A percentile compares a stretch with the other conserved stretches of the same genome.
These are phyloP conservation scores for Waltiozyma sp. DNA, from an alignment of 1,139 yeast genomes.

Conservation along the genomic window DNA sequence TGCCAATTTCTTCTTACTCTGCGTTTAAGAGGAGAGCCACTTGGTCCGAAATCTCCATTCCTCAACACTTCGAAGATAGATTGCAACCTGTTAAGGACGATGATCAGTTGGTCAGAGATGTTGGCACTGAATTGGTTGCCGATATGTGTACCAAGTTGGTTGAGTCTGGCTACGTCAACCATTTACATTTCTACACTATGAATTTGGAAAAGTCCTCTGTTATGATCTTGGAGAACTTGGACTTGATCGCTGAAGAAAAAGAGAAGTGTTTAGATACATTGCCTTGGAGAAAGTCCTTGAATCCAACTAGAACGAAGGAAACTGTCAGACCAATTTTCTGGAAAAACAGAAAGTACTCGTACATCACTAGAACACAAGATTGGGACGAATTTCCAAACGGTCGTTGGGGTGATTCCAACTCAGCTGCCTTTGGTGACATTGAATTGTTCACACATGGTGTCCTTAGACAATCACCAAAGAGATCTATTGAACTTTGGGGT, in stretches of 20 bases:
- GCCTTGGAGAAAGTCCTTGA: slow-evolving; percentile 88
- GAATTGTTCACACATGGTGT: slow-evolving; percentile 70
- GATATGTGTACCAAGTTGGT: slow-evolving; percentile 73
- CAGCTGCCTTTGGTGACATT: slow-evolving; percentile 88
- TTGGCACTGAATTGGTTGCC: slow-evolving; percentile 73
- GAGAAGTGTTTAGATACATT: slow-evolving; percentile 26
- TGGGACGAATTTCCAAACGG: slow-evolving; percentile 97
- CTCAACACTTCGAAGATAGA: slow-evolving; percentile 56
- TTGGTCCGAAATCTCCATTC: slow-evolving; percentile 83
- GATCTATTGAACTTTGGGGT: slow-evolving; percentile 83
- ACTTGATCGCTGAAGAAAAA: slow-evolving; percentile 30
- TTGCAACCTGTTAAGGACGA: slow-evolving; percentile 84
- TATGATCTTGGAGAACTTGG: slow-evolving; percentile 73
- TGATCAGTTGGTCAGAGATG: slow-evolving; percentile 77
- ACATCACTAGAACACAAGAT: slow-evolving; percentile 79
- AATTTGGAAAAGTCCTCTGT: slow-evolving; percentile 84
- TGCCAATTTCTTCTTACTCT: slow-evolving; percentile 95
- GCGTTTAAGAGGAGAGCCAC: slow-evolving; percentile 86
- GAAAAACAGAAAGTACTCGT: slow-evolving; percentile 89
- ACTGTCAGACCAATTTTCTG: slow-evolving; percentile 90
- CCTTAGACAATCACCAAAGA: slow-evolving; percentile 66
- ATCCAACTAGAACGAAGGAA: slow-evolving; percentile 73
- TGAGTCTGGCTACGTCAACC: slow-evolving; percentile 65
- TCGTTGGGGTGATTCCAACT: slow-evolving; percentile 88
- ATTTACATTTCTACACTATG: slow-evolving; percentile 94